phyloP scores from a whole-genome alignment of 352 stramenopile genomes.

The Globisporangium lucens region DNA sequence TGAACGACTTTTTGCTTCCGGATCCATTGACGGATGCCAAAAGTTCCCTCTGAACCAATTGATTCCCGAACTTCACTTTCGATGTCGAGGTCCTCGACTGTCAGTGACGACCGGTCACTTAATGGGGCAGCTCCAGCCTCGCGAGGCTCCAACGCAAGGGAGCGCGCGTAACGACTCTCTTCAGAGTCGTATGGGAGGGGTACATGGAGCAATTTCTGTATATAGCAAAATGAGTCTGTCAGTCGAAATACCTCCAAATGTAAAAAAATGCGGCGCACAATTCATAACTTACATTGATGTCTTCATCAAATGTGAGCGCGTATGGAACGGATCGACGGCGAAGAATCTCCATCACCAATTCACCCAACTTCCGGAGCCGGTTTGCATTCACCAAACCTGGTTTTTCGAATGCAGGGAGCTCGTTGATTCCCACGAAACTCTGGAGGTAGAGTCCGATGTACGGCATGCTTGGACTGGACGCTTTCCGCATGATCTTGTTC shows the following conservation, averaged over 20 bases:
- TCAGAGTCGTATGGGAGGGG: constrained; percentile 65
- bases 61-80: constrained; percentile 77
- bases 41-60: constrained; percentile 69
- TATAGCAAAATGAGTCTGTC: constrained; percentile 5
- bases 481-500: constrained; percentile 80
- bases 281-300: constrained; percentile 51
- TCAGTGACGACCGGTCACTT: constrained; percentile 45
- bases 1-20: constrained; percentile 83
- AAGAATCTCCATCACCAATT: constrained; percentile 75
- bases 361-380: constrained; percentile 66
- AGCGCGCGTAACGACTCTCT: constrained; percentile 74
- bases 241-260: not conserved
- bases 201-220: constrained; percentile 67
- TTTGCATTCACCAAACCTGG: constrained; percentile 65
- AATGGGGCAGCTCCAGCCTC: constrained; percentile 62
- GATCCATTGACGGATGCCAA: constrained; percentile 80
- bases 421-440: constrained; percentile 77
- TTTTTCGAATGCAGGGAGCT: constrained; percentile 73
- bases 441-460: constrained; percentile 87
- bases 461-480: constrained; percentile 74
- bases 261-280: not conserved
- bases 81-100: constrained; percentile 65
- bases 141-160: constrained; percentile 69
- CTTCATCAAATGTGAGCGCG: constrained; percentile 49
- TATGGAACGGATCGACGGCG: constrained; percentile 70